Evolutionary conservation across 2,329 filamentous ascomycete genomes (phyloP).

Genomic region (Escovopsis sp.): DNA sequence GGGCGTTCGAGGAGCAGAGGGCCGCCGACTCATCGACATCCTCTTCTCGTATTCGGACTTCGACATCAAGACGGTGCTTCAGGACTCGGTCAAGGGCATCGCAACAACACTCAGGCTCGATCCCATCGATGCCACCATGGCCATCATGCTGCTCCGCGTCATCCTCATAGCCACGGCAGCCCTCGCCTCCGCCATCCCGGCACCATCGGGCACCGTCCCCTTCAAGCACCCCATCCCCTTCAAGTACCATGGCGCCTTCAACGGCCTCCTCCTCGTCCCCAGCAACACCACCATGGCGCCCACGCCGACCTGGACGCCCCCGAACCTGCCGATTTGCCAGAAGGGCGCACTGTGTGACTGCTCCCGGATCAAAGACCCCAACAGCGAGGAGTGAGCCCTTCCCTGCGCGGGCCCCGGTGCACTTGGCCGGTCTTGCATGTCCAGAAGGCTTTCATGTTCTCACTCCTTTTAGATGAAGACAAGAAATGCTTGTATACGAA

Average conservation of each 20-base stretch:
- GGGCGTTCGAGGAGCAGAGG: too few species aligned
- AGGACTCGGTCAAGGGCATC: too few species aligned
- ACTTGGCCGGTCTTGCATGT: background rate
- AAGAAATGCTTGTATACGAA: too few species aligned
- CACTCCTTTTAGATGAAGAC: too few species aligned
- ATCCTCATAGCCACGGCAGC: background rate
- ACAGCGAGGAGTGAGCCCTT: constrained; percentile 9
- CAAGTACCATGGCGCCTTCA: background rate
- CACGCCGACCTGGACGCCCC: background rate
- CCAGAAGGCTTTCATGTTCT: too few species aligned
- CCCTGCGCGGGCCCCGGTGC: background rate
- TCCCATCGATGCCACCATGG: background rate
- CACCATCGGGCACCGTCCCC: background rate
- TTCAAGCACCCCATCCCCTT: background rate
- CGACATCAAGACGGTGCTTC: too few species aligned
- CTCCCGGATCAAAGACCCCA: constrained; percentile 10
- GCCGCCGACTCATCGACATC: too few species aligned
- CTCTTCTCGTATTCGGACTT: too few species aligned
- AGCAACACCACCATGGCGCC: background rate
- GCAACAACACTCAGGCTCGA: too few species aligned
- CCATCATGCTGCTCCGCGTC: constrained; percentile 1
- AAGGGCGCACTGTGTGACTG: constrained; percentile 16
- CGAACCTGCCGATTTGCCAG: constrained; percentile 6
- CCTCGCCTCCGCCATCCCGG: constrained; percentile 1
- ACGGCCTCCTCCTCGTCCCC: background rate